Percentiles rank a stretch among this genome's conserved stretches.
Evolutionary conservation across 2,329 filamentous ascomycete genomes (phyloP).

Genomic region (Beauveria asiatica): DNA sequence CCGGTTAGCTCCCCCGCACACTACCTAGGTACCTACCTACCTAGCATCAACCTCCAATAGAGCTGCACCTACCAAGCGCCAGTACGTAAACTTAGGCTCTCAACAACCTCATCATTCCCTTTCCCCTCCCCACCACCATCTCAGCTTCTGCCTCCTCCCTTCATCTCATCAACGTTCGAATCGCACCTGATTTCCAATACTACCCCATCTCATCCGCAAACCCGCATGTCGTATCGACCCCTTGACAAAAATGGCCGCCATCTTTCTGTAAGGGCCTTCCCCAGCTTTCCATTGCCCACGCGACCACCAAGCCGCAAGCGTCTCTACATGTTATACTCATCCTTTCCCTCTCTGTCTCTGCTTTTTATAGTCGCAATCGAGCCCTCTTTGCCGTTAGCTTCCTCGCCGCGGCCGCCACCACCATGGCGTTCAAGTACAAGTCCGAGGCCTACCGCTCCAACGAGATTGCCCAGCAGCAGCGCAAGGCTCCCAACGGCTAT

Average conservation of each 20-base stretch:
- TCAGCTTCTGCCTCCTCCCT: neutral
- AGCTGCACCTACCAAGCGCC: neutral
- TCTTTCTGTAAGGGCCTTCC: neutral
- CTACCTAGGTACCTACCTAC: too few relatives aligned
- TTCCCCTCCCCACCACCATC: neutral
- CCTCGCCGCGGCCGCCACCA: slow-evolving; percentile 21
- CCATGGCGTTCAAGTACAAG: slow-evolving; percentile 25
- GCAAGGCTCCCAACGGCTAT: slow-evolving; percentile 31
- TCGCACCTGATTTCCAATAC: neutral
- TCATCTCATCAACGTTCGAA: neutral
- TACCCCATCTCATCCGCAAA: neutral
- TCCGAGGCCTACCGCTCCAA: slow-evolving; percentile 30
- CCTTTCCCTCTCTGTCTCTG: neutral
- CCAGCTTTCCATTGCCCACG: neutral
- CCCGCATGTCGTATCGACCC: neutral
- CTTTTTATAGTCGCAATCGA: slow-evolving; percentile 27
- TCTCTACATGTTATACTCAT: neutral
- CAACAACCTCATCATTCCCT: neutral
- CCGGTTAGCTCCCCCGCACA: too few relatives aligned
- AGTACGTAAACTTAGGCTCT: neutral
- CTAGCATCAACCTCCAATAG: too few relatives aligned
- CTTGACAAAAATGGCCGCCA: neutral
- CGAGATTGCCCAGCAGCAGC: slow-evolving; percentile 33
- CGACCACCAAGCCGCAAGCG: neutral
- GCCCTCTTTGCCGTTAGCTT: slow-evolving; percentile 26